Base-by-base conservation (phyloP, 2,329 filamentous ascomycete species). In the Venturiaceae sp. region DNA sequence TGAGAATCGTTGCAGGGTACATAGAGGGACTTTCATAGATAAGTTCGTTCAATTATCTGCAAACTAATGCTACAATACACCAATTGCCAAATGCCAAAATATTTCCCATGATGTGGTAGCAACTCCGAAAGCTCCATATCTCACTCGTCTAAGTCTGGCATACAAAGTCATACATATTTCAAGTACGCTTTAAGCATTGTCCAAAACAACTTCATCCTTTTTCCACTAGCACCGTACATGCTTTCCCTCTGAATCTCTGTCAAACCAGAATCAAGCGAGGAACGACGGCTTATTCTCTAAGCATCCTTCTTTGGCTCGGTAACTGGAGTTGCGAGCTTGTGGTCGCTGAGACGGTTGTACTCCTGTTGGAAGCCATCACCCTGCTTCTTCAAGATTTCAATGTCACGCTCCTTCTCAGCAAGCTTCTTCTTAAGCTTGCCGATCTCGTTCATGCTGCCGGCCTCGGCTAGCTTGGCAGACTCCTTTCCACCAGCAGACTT, bases 351-450 rank as follows among this genome's bases (percentile, higher is more conserved):
- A 65, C 86, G 84, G 71, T 89, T 83, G 75, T 96, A 97, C 78
- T 95, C 92, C 70, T 84, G 83, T 72, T 85, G 84, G 61, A 97
- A 80, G 55, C 88, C 88, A 70, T 88, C 83, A 62, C 85, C 83
- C 82, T 99, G 94, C 81, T 95, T 95, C 86, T 95, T 95, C 66
- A 97, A 78, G 59, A 83, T 89, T 75, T 87, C 83, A 65, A 96
- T 83, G 68, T 97, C 91, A 64, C 81, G 82, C 64, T 96, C 88
- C 78, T 91, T 92, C 72, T 83, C 80, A 62, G 76, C 82, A 57
- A 89, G 73, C 70, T 87, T 74, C 72, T 86, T 78, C 76, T 79
- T 84, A 61, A 92, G 81, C 60, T 75, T 73, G 57, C 81, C 82
- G 63, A 96, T 83, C 77, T 95, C 87, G 62, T 85, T 90, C 60